Evolutionary conservation across 768 basidiomycete species (phyloP).

Genomic region (Suillus spraguei): DNA sequence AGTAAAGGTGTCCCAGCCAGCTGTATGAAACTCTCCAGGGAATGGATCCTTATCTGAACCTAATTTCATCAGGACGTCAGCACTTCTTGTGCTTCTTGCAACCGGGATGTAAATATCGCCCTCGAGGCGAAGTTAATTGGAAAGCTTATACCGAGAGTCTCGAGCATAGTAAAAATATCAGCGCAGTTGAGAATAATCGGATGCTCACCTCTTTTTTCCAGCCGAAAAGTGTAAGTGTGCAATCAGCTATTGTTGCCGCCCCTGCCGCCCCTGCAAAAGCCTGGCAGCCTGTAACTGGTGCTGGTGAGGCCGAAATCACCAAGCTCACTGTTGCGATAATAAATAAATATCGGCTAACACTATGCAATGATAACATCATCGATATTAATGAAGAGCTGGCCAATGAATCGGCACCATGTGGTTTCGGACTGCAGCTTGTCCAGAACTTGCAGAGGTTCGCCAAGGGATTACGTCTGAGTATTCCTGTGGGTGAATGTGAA

Average conservation of each 20-base stretch:
- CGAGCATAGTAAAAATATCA: not conserved
- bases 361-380: not conserved
- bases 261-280: not conserved
- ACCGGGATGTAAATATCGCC: not conserved
- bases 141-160: not conserved
- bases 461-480: not conserved
- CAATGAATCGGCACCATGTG: not conserved
- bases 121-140: not conserved
- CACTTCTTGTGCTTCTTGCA: not conserved
- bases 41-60: not conserved
- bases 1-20: not conserved
- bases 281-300: not conserved
- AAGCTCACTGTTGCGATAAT: not conserved
- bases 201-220: not conserved
- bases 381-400: not conserved
- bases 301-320: not conserved
- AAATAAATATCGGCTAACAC: not conserved
- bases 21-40: not conserved
- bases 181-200: not conserved
- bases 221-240: not conserved
- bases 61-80: not conserved
- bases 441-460: not conserved
- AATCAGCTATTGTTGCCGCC: not conserved
- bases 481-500: not conserved
- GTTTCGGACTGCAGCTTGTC: not conserved